Percentiles rank a stretch among this genome's conserved stretches.
These are phyloP conservation scores for Entomortierella beljakovae DNA, from an alignment of 192 early-diverging fungal genomes.

Conservation along the genomic window DNA sequence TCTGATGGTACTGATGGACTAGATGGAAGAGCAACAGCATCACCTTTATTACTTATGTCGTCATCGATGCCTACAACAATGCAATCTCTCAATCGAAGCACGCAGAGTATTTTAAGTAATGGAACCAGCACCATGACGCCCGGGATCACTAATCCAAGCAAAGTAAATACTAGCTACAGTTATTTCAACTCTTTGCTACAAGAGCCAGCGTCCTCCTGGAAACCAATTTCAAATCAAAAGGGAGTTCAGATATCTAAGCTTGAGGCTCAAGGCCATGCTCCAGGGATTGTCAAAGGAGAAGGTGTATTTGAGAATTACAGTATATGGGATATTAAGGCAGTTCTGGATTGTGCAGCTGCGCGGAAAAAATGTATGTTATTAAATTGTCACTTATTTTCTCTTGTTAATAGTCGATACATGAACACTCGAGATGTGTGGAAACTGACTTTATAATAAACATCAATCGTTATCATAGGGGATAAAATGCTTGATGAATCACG, in stretches of 20 bases:
- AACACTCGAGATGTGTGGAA: too few species aligned
- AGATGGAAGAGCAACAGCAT: constrained; percentile 19
- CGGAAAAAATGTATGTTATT: constrained; percentile 53
- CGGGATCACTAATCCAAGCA: constrained; percentile 38
- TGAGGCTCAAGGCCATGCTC: constrained; percentile 50
- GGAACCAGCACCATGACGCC: constrained; percentile 47
- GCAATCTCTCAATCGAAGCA: constrained; percentile 33
- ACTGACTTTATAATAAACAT: not conserved
- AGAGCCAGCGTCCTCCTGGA: constrained; percentile 48
- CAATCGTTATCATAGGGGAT: constrained; percentile 46
- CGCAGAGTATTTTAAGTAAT: constrained; percentile 35
- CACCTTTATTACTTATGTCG: constrained; percentile 46
- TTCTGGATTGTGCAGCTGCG: constrained; percentile 53
- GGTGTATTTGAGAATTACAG: constrained; percentile 55
- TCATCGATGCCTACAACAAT: constrained; percentile 48
- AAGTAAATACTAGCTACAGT: constrained; percentile 40
- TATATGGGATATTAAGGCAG: constrained; percentile 64
- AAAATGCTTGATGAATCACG: constrained; percentile 56
- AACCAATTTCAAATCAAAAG: constrained; percentile 29
- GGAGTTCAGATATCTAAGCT: constrained; percentile 42
- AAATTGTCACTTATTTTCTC: not conserved
- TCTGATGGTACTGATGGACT: constrained; percentile 17
- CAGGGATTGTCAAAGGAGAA: constrained; percentile 53
- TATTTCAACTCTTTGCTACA: constrained; percentile 47
- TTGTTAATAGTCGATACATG: too few species aligned